Evolutionary conservation across 768 basidiomycete genomes (phyloP).

Genomic region (Hygrophorus russula): DNA sequence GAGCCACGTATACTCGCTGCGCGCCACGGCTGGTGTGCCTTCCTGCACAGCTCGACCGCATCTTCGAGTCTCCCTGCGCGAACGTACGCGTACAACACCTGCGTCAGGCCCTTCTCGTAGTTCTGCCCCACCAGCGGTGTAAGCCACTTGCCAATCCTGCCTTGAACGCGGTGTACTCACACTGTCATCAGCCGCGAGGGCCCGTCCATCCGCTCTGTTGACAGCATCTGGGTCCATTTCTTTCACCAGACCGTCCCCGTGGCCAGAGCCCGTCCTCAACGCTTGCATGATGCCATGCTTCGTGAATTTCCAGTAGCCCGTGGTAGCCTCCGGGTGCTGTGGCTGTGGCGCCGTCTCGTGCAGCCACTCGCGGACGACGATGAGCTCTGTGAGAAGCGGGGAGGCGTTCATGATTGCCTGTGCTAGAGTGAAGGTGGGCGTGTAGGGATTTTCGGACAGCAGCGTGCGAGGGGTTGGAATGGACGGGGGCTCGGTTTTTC

Average conservation of each 20-base stretch:
- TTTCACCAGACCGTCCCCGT: constrained; percentile 40
- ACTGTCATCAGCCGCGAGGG: constrained; percentile 66
- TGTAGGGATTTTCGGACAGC: constrained; percentile 68
- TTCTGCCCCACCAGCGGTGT: constrained; percentile 30
- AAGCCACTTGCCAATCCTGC: neutral
- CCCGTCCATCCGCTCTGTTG: constrained; percentile 43
- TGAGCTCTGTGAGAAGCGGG: constrained; percentile 59
- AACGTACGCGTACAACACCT: constrained; percentile 72
- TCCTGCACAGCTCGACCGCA: constrained; percentile 71
- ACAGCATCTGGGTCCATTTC: constrained; percentile 79
- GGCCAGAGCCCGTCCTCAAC: constrained; percentile 34
- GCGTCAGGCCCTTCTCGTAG: constrained; percentile 68
- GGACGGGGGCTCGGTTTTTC: constrained; percentile 47
- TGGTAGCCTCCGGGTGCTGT: constrained; percentile 56
- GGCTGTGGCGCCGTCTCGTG: constrained; percentile 64
- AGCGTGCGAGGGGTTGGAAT: constrained; percentile 42
- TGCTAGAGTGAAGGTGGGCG: constrained; percentile 64
- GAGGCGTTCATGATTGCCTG: constrained; percentile 62
- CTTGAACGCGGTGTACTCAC: constrained; percentile 29
- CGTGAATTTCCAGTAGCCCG: constrained; percentile 80
- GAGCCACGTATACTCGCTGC: constrained; percentile 85
- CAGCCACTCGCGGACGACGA: constrained; percentile 82
- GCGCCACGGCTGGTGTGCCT: constrained; percentile 85
- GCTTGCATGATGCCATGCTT: constrained; percentile 62
- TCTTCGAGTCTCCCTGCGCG: constrained; percentile 80